phyloP scores from a whole-genome alignment of 257 asterid genomes.

The Voacanga thouarsii region DNA sequence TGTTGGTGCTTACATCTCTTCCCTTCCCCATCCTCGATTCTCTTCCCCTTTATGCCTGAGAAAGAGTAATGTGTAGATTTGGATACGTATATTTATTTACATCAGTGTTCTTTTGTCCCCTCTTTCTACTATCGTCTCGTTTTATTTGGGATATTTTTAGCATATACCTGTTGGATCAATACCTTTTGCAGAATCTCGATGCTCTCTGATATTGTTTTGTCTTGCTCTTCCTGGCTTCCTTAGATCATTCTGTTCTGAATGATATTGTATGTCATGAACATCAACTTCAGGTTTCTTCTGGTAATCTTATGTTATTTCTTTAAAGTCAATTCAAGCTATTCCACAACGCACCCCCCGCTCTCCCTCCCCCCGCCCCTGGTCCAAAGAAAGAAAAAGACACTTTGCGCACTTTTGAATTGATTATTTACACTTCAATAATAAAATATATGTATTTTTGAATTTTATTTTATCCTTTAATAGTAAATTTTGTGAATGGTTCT shows the following conservation, averaged over 20 bases:
- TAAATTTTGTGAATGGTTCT: too few relatives aligned
- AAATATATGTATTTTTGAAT: too few relatives aligned
- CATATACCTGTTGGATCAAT: not conserved
- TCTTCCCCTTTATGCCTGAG: not conserved
- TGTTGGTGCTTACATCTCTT: not conserved
- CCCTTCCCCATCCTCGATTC: not conserved
- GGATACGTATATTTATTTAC: not conserved
- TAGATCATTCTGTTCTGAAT: too few relatives aligned
- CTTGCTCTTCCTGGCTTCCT: not conserved
- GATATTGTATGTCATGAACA: not conserved
- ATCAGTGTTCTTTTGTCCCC: not conserved
- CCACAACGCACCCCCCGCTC: too few relatives aligned
- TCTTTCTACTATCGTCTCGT: not conserved
- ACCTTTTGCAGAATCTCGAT: not conserved
- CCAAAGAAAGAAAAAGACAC: too few relatives aligned
- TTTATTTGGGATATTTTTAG: not conserved
- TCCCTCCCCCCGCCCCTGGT: too few relatives aligned
- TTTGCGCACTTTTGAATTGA: too few relatives aligned
- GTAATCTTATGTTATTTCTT: too few relatives aligned
- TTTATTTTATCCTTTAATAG: too few relatives aligned
- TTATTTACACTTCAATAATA: too few relatives aligned
- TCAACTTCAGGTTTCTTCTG: not conserved
- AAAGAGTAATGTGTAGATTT: too few relatives aligned
- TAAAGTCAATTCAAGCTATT: too few relatives aligned
- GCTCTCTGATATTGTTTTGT: not conserved